Evolutionary conservation across 2,329 filamentous ascomycete genomes (phyloP), one percentile per base, ranked within the genome.

Genomic region (Xylaria sp.): DNA sequence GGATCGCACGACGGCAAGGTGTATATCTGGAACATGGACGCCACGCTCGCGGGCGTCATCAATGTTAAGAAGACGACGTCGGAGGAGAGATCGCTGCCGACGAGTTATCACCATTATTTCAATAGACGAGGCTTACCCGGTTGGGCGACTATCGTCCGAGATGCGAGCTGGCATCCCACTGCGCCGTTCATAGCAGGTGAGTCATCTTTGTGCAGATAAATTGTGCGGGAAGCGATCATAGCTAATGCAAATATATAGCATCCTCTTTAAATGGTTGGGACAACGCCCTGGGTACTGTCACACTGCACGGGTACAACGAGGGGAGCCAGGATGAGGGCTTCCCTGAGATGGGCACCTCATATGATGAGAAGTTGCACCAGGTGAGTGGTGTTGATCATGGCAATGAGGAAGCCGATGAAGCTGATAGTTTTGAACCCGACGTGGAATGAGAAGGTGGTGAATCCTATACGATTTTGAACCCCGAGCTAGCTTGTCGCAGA

Each of bases 1-100:
- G 96, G 96, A 25, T 96, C 92, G 73, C 89, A 93, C 70, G 93
- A 97, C 72, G 96, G 96, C 55, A 92, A 91, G 66, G 92, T 97
- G 0, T 95, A 94, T 73, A 87, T 98, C 47, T 99, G 92, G 86
- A 98, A 98, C 76, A 82, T 98, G 80, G 94, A 99, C 76, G 94
- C 93, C 36, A 97, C 94, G 0, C 76, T 92, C 11, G 93, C 92
- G 0, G 88, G 87, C 4, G 89, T 86, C 47, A 90, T 99, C 51
- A 89, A 98, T 76, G 94, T 97, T 6, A 85, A 87, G 49, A 81
- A 85, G 67, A 89, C 91, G 1, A 96, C 93, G 0, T 82, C 83
- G 66, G 85, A 88, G 69, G 86, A 87, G 10, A 82, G 90, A 44
- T 87, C 88, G 0, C 80, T 83, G 13, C 85, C 87, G 31, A 78